A percentile compares a stretch with the other conserved stretches of the same genome.
Conservation (phyloP, 129 eudicot genomes). For the Sambucus nigra region DNA sequence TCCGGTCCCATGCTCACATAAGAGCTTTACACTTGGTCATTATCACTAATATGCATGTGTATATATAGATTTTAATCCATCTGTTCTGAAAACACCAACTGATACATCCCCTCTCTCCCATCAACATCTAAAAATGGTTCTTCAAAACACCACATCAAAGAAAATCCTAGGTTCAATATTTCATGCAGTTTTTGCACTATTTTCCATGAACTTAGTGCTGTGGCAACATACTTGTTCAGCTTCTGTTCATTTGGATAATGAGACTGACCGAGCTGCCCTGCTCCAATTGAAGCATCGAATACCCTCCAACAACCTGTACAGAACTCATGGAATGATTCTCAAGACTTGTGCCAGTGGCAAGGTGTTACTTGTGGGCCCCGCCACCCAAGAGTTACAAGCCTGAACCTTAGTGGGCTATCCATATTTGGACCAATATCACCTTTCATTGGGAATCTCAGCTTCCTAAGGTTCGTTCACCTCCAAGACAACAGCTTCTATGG, state of each 20-base stretch:
- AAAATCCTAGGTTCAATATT: neutral
- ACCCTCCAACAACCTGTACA: neutral
- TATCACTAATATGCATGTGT: too few species aligned
- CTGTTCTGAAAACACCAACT: too few species aligned
- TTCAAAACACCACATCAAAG: neutral
- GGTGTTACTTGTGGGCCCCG: constrained; percentile 16
- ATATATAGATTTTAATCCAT: too few species aligned
- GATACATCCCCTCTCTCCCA: too few species aligned
- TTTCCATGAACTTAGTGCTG: neutral
- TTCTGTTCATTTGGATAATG: neutral
- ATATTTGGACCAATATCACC: constrained; percentile 22
- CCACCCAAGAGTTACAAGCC: constrained; percentile 11
- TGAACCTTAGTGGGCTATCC: neutral
- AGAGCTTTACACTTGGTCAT: too few species aligned
- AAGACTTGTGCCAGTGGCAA: constrained; percentile 10
- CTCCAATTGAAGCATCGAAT: constrained; percentile 8
- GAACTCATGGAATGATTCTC: constrained; percentile 11
- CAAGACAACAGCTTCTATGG: constrained; percentile 22
- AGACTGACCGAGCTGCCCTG: constrained; percentile 5
- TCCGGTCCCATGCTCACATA: too few species aligned
- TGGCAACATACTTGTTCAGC: neutral
- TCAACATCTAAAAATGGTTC: too few species aligned
- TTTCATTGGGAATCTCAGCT: constrained; percentile 27
- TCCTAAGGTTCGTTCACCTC: constrained; percentile 14
- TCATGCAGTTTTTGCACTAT: neutral